Evolutionary conservation across 805 yeast genomes (phyloP).

Genomic region (Priceomyces haplophilus): DNA sequence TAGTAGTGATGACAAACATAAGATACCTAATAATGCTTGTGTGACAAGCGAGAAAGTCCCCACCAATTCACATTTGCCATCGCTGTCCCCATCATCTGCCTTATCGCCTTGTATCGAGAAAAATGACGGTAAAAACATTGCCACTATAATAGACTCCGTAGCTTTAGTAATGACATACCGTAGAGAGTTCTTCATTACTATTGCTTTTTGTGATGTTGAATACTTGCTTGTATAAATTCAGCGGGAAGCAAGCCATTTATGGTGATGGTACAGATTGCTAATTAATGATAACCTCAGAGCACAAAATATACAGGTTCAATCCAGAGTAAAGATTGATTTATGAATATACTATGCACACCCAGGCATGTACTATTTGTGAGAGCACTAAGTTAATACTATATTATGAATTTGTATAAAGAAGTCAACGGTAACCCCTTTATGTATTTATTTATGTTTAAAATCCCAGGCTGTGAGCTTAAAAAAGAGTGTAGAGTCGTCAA

Average conservation of each 20-base stretch:
- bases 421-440: neutral
- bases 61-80: slow-evolving; percentile 45
- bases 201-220: too few species aligned
- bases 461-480: neutral
- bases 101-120: neutral
- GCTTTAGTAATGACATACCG: neutral
- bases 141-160: neutral
- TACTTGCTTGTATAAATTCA: too few species aligned
- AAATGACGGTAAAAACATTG: neutral
- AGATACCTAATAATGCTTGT: slow-evolving; percentile 71
- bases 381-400: neutral
- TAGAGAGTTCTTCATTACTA: neutral
- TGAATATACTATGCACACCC: too few species aligned
- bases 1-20: slow-evolving; percentile 71
- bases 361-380: too few species aligned
- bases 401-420: neutral
- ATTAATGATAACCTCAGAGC: neutral
- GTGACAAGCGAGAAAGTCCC: slow-evolving; percentile 86
- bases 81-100: slow-evolving; percentile 12
- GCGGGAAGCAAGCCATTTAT: too few species aligned
- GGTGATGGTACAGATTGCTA: neutral
- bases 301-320: neutral
- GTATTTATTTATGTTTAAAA: neutral
- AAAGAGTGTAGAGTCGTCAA: neutral
- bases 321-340: too few species aligned